Conservation (phyloP, 1,139 yeast species). For the Pichia sp. region DNA sequence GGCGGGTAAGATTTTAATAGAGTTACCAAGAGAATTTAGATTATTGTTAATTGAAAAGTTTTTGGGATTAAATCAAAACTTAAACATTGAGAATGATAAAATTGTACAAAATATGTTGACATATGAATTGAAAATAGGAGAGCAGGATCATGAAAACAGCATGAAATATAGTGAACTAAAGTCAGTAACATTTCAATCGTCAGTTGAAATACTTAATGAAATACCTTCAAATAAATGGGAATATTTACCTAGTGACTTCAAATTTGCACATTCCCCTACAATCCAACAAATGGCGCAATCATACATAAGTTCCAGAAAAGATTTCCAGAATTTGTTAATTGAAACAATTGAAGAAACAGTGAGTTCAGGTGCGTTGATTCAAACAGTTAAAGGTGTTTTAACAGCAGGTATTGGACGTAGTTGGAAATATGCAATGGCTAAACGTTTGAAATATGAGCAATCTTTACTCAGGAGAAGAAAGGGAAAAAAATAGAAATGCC, state of each 20-base stretch:
- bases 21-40: slow-evolving; percentile 50
- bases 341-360: slow-evolving; percentile 53
- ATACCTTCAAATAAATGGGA: slow-evolving; percentile 28
- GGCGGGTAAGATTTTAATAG: slow-evolving; percentile 33
- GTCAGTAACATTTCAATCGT: neutral
- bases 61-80: slow-evolving; percentile 22
- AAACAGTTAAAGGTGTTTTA: slow-evolving; percentile 73
- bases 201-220: neutral
- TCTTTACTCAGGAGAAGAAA: slow-evolving; percentile 9
- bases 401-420: slow-evolving; percentile 82
- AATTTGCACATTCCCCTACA: slow-evolving; percentile 28
- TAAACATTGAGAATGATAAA: neutral
- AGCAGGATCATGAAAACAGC: neutral
- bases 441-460: slow-evolving; percentile 36
- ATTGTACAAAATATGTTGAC: slow-evolving; percentile 21
- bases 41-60: slow-evolving; percentile 39
- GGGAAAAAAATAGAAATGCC: neutral
- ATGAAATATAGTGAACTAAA: slow-evolving; percentile 5
- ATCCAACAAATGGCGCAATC: slow-evolving; percentile 34
- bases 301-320: slow-evolving; percentile 2
- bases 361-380: slow-evolving; percentile 61
- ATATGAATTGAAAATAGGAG: slow-evolving; percentile 11
- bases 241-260: slow-evolving; percentile 22
- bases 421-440: slow-evolving; percentile 71
- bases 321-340: slow-evolving; percentile 35